A percentile compares a stretch with the other conserved stretches of the same genome.
Conservation (phyloP, 2,329 filamentous ascomycete genomes). For the Xylaria hypoxylon region DNA sequence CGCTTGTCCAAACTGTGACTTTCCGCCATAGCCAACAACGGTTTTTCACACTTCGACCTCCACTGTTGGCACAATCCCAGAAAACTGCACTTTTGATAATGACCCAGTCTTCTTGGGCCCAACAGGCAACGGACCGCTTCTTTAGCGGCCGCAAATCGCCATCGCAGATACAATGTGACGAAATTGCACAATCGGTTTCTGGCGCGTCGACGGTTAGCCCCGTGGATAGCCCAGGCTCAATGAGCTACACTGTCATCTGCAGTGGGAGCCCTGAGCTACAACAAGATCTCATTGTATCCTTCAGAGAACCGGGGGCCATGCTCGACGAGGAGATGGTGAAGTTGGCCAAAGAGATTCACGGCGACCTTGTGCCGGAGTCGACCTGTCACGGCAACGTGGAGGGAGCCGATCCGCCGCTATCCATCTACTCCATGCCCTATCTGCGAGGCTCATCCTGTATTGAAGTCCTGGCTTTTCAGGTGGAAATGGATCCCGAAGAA, state of each 20-base stretch:
- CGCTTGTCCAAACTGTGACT: neutral
- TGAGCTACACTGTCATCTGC: slow-evolving; percentile 49
- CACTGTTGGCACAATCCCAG: neutral
- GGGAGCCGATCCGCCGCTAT: slow-evolving; percentile 45
- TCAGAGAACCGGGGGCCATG: slow-evolving; percentile 32
- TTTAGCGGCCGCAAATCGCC: slow-evolving; percentile 43
- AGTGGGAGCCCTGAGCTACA: slow-evolving; percentile 1
- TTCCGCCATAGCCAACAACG: neutral
- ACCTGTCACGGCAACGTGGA: slow-evolving; percentile 43
- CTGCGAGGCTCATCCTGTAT: slow-evolving; percentile 45
- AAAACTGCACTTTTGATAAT: slow-evolving; percentile 29
- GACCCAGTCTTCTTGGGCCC: slow-evolving; percentile 24
- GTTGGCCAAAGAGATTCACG: slow-evolving; percentile 46
- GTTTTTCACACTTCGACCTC: neutral
- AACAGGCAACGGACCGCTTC: slow-evolving; percentile 26
- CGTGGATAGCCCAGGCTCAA: slow-evolving; percentile 47
- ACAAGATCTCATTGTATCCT: slow-evolving; percentile 34
- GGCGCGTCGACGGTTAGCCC: slow-evolving; percentile 39
- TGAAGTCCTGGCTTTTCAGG: slow-evolving; percentile 41
- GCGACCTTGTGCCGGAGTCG: slow-evolving; percentile 44
- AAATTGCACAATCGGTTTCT: slow-evolving; percentile 29
- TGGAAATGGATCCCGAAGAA: slow-evolving; percentile 39
- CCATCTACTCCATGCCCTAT: slow-evolving; percentile 40
- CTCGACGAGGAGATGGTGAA: slow-evolving; percentile 38
- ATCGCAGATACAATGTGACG: slow-evolving; percentile 43